Conservation (phyloP, 805 yeast genomes). For the Candida ipomoeae region DNA sequence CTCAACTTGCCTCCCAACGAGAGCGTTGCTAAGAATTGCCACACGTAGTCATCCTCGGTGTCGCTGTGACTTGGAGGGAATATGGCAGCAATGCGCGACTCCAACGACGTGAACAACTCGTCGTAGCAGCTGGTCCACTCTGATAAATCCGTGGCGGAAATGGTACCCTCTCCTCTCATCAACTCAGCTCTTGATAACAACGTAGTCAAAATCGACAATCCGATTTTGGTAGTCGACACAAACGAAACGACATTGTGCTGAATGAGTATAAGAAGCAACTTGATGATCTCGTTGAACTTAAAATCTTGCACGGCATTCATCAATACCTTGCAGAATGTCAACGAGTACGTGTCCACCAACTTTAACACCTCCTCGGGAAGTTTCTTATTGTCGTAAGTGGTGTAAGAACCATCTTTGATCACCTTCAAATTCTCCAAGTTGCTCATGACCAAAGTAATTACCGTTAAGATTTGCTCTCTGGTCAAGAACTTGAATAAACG, state of each 20-base stretch:
- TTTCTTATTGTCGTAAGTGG: constrained; percentile 48
- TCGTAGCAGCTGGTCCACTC: constrained; percentile 83
- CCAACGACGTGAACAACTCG: constrained; percentile 71
- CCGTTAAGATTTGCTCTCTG: constrained; percentile 70
- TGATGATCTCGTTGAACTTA: constrained; percentile 72
- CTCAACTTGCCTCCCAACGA: constrained; percentile 86
- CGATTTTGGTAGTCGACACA: constrained; percentile 70
- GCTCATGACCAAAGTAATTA: constrained; percentile 73
- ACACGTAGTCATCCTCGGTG: constrained; percentile 67
- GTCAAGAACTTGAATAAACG: constrained; percentile 80
- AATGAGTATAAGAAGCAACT: constrained; percentile 64
- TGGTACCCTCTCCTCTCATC: constrained; percentile 75
- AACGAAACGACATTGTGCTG: constrained; percentile 67
- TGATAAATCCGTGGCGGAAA: constrained; percentile 51
- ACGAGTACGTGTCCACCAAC: constrained; percentile 72
- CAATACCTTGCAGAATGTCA: constrained; percentile 76
- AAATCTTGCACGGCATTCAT: constrained; percentile 83
- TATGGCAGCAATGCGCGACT: constrained; percentile 68
- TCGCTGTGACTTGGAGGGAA: constrained; percentile 68
- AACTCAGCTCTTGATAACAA: constrained; percentile 87
- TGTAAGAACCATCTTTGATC: constrained; percentile 73
- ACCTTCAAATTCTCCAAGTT: constrained; percentile 77
- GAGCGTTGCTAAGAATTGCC: constrained; percentile 95
- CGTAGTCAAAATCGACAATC: constrained; percentile 84
- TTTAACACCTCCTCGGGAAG: constrained; percentile 53